Conservation (phyloP, 257 asterid genomes). For the Forsythia suspensa region DNA sequence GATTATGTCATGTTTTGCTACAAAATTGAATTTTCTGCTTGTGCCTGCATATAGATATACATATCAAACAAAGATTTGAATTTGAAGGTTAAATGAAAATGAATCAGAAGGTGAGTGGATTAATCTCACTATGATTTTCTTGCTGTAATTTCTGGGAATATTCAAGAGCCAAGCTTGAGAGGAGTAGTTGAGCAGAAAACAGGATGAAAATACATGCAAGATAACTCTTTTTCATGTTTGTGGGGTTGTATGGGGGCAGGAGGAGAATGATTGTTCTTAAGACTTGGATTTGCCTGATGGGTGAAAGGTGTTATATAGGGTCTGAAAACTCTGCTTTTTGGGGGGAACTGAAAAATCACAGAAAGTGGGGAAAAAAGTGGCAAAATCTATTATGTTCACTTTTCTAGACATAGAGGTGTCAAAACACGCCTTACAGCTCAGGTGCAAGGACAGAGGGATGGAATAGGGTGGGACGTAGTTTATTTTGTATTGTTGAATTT, state of each 20-base stretch:
- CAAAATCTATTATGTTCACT: not conserved
- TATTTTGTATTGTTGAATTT: no score
- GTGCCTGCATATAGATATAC: constrained; percentile 8
- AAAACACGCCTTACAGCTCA: no score
- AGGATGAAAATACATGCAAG: constrained; percentile 33
- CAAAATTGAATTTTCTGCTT: not conserved
- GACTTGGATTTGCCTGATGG: not conserved
- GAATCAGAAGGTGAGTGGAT: not conserved
- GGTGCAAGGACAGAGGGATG: no score
- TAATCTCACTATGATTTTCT: constrained; percentile 28
- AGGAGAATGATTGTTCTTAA: not conserved
- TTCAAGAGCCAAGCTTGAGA: constrained; percentile 28
- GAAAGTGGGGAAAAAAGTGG: not conserved
- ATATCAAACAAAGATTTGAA: no score
- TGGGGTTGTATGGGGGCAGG: not conserved
- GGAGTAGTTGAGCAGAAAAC: constrained; percentile 17
- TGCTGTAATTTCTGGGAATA: constrained; percentile 15
- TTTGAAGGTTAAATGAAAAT: not conserved
- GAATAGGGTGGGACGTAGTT: no score
- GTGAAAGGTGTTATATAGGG: constrained; percentile 17
- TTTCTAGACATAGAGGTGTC: no score
- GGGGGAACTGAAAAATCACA: not conserved
- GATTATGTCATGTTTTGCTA: constrained; percentile 1
- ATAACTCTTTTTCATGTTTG: constrained; percentile 23
- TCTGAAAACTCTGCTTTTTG: not conserved